These are phyloP conservation scores for Escallonia rubra DNA, from an alignment of 129 eudicot species.

Conservation along the genomic window DNA sequence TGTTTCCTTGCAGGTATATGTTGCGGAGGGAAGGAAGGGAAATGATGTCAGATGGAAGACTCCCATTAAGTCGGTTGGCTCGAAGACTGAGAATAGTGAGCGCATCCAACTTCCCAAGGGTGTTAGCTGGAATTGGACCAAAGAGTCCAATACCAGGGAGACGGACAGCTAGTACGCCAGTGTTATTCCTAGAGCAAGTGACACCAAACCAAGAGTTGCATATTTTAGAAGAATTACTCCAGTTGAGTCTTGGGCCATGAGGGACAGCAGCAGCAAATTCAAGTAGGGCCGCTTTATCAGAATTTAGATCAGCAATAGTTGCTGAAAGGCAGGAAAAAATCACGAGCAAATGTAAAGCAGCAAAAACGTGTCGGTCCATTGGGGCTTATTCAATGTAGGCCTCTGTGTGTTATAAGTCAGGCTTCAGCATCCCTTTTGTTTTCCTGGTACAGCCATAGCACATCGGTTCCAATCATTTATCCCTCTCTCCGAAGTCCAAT, in stretches of 20 bases:
- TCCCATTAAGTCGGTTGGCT: constrained; percentile 59
- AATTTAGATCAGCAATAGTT: constrained; percentile 45
- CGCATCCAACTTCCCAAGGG: constrained; percentile 56
- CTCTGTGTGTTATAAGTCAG: constrained; percentile 4
- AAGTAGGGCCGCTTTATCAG: constrained; percentile 67
- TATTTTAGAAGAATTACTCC: constrained; percentile 44
- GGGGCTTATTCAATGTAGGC: not conserved
- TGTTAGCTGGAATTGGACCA: constrained; percentile 74
- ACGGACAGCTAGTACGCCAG: constrained; percentile 50
- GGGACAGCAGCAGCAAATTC: constrained; percentile 58
- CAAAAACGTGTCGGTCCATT: constrained; percentile 26
- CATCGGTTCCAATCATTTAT: too few species aligned
- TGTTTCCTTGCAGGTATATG: constrained; percentile 57
- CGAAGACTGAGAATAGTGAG: constrained; percentile 74
- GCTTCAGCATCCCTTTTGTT: constrained; percentile 2
- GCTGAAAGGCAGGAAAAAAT: constrained; percentile 15
- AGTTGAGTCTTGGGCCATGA: constrained; percentile 65
- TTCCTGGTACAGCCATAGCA: constrained; percentile 15
- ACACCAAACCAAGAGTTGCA: constrained; percentile 78
- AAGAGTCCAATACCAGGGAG: constrained; percentile 67
- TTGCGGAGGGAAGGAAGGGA: constrained; percentile 71
- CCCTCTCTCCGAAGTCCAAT: too few species aligned
- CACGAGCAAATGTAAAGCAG: constrained; percentile 11
- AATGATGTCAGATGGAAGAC: constrained; percentile 68
- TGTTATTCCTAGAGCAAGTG: constrained; percentile 41